phyloP scores from a whole-genome alignment of 2,329 filamentous ascomycete genomes.

The Nannizzia gypsea region DNA sequence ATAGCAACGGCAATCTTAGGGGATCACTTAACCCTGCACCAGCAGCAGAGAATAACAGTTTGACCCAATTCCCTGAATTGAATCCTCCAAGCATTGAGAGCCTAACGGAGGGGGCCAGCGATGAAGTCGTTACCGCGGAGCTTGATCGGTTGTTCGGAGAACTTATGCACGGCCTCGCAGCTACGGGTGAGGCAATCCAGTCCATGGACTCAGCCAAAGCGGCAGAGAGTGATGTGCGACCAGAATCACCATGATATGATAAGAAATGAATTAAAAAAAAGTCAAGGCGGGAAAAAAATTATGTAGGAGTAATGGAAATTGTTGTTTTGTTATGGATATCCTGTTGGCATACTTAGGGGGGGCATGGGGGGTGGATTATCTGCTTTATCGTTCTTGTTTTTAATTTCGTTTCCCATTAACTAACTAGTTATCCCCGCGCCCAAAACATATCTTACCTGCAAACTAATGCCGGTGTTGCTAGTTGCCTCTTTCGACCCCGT shows the following conservation, averaged over 20 bases:
- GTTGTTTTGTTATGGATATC: not conserved
- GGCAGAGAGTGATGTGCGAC: constrained; percentile 10
- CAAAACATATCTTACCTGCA: not conserved
- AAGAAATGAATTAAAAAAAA: no score
- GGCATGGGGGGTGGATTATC: not conserved
- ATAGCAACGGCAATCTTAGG: not conserved
- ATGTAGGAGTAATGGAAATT: not conserved
- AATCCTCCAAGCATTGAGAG: constrained; percentile 29
- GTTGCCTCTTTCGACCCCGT: not conserved
- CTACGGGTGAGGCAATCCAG: constrained; percentile 25
- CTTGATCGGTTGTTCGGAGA: constrained; percentile 32
- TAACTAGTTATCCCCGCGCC: no score
- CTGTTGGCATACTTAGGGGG: not conserved
- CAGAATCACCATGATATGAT: not conserved
- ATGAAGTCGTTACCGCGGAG: constrained; percentile 28
- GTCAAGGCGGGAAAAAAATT: not conserved
- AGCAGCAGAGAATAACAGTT: constrained; percentile 5
- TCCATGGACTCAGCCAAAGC: constrained; percentile 11
- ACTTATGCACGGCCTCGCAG: constrained; percentile 29
- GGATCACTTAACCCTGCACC: not conserved
- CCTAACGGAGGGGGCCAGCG: constrained; percentile 28
- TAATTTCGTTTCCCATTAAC: not conserved
- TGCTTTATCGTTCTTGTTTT: not conserved
- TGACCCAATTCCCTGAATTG: constrained; percentile 28
- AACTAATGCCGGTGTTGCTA: not conserved